Evolutionary conservation across 768 basidiomycete species (phyloP), one percentile per base, ranked within the genome.

Genomic region (Russula sp.): DNA sequence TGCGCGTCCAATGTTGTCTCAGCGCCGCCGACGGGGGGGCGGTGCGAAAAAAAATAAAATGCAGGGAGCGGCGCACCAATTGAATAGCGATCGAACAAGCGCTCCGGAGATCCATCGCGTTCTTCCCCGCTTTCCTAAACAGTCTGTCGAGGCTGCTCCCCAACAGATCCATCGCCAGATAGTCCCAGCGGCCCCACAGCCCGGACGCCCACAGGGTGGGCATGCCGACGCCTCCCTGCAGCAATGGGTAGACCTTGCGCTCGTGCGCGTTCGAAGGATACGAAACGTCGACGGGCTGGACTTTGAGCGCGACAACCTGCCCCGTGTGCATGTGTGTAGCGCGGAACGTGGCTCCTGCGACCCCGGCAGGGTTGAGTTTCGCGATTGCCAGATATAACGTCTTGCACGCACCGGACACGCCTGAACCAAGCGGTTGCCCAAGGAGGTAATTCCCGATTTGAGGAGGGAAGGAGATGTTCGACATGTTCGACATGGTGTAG

Each of bases 221-320:
- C 80, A 91, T 87, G 6, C 89, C 89, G 49, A 78, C 77, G 27
- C 81, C 88, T 18, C 89, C 89, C 74, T 87, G 87, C 13, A 91
- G 73, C 7, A 80, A 68, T 20, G 88, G 88, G 69, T 89, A 91
- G 58, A 91, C 77, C 62, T 75, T 65, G 18, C 86, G 82, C 70
- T 91, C 89, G 58, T 86, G 89, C 35, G 74, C 77, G 69, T 91
- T 91, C 4, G 89, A 89, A 0, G 87, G 89, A 69, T 87, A 90
- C 70, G 86, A 83, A 61, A 88, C 84, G 66, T 89, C 77, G 22
- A 82, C 74, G 60, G 79, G 77, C 72, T 91, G 89, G 10, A 91
- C 75, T 71, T 91, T 91, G 58, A 91, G 78, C 2, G 89, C 89
- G 47, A 87, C 87, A n/a, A 78, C 71, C 48, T 85, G 78, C 20